A percentile compares a stretch with the other conserved stretches of the same genome.
These are phyloP conservation scores for Penicillium angulare DNA, from an alignment of 495 filamentous ascomycete species.

Conservation along the genomic window DNA sequence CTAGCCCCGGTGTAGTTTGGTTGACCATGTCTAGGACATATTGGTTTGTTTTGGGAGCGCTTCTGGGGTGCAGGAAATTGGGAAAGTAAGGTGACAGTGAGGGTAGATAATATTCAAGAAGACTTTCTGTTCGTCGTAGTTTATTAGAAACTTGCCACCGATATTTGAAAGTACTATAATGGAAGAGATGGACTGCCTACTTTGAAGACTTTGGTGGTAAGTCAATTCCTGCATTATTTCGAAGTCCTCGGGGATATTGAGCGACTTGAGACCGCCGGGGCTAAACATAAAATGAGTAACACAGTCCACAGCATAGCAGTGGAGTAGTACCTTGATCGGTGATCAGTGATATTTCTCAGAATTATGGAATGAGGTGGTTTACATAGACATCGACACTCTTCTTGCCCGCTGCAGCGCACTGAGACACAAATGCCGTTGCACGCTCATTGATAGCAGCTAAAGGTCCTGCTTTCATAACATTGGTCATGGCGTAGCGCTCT, in stretches of 20 bases:
- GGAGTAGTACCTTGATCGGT: conserved; percentile 33
- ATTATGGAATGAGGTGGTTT: conserved; percentile 11
- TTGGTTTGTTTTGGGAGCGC: conserved; percentile 29
- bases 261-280: conserved; percentile 57
- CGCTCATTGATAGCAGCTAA: conserved; percentile 54
- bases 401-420: conserved; percentile 38
- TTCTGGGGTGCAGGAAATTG: conserved; percentile 24
- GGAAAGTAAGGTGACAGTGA: conserved; percentile 27
- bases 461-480: conserved; percentile 52
- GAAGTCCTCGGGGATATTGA: conserved; percentile 48
- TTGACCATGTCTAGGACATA: conserved; percentile 28
- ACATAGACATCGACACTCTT: conserved; percentile 58
- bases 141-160: no score
- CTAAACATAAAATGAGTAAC: conserved; percentile 65
- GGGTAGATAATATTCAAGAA: conserved; percentile 31
- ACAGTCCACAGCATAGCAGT: conserved; percentile 66
- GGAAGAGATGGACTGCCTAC: conserved; percentile 31
- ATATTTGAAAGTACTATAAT: no score
- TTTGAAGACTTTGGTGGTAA: conserved; percentile 62
- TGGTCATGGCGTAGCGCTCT: conserved; percentile 65
- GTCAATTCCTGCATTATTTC: conserved; percentile 64
- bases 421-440: conserved; percentile 49
- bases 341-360: neutral
- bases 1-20: conserved; percentile 19
- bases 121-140: conserved; percentile 26